Conservation (phyloP, 2,329 filamentous ascomycete genomes). For the Ophiostoma triangulosporum region DNA sequence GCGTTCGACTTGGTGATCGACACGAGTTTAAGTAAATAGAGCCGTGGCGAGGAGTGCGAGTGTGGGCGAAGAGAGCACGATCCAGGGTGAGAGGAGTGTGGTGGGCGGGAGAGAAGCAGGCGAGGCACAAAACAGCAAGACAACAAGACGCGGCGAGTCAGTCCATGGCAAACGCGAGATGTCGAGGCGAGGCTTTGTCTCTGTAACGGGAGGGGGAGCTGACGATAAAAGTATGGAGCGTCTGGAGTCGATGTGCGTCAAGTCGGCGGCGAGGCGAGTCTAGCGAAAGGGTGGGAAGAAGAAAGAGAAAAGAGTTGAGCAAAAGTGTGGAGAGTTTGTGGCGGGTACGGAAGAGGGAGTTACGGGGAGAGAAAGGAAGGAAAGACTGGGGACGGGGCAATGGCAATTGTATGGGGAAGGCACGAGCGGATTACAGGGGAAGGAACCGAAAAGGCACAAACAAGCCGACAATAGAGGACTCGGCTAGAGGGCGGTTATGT, state of each 20-base stretch:
- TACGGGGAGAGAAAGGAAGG: background rate
- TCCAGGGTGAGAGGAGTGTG: background rate
- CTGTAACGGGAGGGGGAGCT: too few relatives aligned
- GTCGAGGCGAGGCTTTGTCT: background rate
- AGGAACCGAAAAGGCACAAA: background rate
- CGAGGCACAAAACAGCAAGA: background rate
- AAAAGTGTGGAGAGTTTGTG: constrained; percentile 4
- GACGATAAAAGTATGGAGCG: background rate
- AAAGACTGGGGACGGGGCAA: background rate
- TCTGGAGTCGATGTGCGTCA: too few relatives aligned
- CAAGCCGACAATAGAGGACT: background rate
- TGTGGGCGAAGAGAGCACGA: background rate
- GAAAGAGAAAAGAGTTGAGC: background rate
- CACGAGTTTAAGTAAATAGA: background rate
- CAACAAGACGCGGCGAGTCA: background rate
- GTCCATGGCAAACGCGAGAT: background rate
- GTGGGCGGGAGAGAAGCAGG: background rate
- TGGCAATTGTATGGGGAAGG: background rate
- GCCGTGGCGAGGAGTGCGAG: background rate
- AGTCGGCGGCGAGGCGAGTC: too few relatives aligned
- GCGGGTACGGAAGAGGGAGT: background rate
- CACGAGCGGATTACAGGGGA: background rate
- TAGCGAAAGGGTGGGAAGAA: background rate
- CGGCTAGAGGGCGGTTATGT: background rate
- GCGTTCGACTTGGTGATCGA: background rate